These are phyloP conservation scores for Naganishia albida DNA, from an alignment of 1,284 basidiomycete species.

Conservation along the genomic window DNA sequence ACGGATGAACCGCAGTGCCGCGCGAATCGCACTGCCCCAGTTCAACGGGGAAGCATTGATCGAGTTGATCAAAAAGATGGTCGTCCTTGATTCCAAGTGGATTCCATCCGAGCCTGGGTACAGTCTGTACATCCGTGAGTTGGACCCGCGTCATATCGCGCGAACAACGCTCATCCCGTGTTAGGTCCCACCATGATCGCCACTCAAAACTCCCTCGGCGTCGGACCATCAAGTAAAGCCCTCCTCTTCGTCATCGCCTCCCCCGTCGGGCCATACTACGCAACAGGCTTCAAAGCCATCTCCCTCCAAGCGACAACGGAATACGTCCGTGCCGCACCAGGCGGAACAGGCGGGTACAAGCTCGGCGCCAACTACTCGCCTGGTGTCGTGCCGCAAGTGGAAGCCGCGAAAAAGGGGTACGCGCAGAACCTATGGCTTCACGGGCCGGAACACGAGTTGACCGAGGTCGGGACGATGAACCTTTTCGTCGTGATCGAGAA, in stretches of 20 bases:
- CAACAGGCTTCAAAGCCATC: constrained; percentile 92
- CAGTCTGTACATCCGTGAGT: constrained; percentile 79
- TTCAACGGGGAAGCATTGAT: constrained; percentile 80
- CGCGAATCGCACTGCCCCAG: constrained; percentile 57
- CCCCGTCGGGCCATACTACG: constrained; percentile 94
- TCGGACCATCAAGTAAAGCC: constrained; percentile 82
- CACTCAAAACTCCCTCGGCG: constrained; percentile 83
- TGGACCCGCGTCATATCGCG: background rate
- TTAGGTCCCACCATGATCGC: constrained; percentile 69
- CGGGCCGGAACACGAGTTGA: constrained; percentile 80
- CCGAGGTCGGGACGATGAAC: constrained; percentile 90
- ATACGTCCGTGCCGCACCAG: constrained; percentile 83
- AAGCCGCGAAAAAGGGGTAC: constrained; percentile 82
- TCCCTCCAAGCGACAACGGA: constrained; percentile 88
- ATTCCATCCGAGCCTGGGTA: constrained; percentile 87
- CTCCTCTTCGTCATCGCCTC: constrained; percentile 92
- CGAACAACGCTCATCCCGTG: background rate
- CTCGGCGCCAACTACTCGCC: constrained; percentile 89
- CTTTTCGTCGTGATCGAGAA: constrained; percentile 82
- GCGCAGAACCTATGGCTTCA: constrained; percentile 95
- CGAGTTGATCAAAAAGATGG: constrained; percentile 84
- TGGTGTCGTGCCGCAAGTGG: constrained; percentile 81
- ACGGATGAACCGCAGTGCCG: constrained; percentile 58
- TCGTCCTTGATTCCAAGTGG: constrained; percentile 86
- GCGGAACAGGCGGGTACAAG: constrained; percentile 91